These are phyloP conservation scores for Irpex sp. DNA, from an alignment of 1,284 basidiomycete genomes.

Conservation along the genomic window DNA sequence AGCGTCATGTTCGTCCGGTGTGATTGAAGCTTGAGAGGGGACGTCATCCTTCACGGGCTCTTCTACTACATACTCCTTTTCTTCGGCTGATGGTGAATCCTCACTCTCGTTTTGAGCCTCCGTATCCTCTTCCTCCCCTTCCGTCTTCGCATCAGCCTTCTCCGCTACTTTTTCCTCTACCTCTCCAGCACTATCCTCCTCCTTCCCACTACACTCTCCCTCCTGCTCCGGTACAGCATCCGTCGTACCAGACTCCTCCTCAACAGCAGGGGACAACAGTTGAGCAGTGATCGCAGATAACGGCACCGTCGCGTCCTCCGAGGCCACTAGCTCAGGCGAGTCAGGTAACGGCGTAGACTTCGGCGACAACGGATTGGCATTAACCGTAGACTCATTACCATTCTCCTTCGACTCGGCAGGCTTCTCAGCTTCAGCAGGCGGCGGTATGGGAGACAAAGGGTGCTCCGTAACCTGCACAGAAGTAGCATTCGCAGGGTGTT, in stretches of 20 bases:
- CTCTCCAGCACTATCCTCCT: background rate
- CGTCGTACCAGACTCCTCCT: background rate
- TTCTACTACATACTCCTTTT: background rate
- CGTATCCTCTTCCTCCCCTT: background rate
- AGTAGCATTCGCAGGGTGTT: slow-evolving; percentile 34
- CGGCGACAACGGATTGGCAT: slow-evolving; percentile 31
- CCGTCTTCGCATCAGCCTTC: background rate
- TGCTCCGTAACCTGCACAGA: slow-evolving; percentile 33
- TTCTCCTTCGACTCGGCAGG: too few species aligned
- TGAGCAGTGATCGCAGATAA: slow-evolving; percentile 4
- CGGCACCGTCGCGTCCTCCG: slow-evolving; percentile 6
- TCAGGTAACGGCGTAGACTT: slow-evolving; percentile 41
- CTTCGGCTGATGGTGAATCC: background rate
- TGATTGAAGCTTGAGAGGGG: background rate
- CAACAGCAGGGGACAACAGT: slow-evolving; percentile 3
- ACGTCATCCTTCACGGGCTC: background rate
- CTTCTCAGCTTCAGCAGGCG: slow-evolving; percentile 16
- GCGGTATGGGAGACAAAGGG: slow-evolving; percentile 33
- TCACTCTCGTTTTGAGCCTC: background rate
- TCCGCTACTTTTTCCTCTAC: background rate
- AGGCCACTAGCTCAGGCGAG: slow-evolving; percentile 32
- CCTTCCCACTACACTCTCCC: background rate
- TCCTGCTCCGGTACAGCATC: background rate
- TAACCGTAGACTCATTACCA: too few species aligned
- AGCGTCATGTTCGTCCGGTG: background rate